Base-by-base conservation (phyloP, 164 flowering plant species). In the Taxillus chinensis region DNA sequence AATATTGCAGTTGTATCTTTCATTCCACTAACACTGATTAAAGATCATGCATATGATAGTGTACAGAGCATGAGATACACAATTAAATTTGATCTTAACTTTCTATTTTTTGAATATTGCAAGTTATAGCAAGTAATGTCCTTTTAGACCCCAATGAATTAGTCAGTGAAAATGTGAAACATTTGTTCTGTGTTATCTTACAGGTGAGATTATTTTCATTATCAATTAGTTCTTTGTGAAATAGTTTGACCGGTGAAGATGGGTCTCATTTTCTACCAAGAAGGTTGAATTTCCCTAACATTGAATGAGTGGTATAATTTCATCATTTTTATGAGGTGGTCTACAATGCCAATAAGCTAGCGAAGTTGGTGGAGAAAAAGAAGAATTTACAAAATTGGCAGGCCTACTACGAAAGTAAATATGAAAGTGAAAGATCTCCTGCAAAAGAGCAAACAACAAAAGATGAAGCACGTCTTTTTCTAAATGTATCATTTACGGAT, bases 141-240 rank as follows among this genome's bases (percentile, higher is more conserved):
- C 97, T 95, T 45, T 87, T 90, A 58, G 97, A 90, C 74, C 79
- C 86, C 56, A 90, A 90, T 69, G 97, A 90, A 72, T 76, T 95
- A 51, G 83, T 90, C 39, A 77, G 87, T 60, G 85, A 88, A 79
- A 87, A 84, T 67, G 88, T 88, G 48, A 89, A 88, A 64, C 97
- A 87, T 74, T 90, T 88, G 78, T 90, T 88, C 63, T 85, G 85
- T 52, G 97, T 59, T 90, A 87, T 67, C 87, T 88, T 62, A 59
- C 72, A 45, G 86, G 86, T 73, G 95, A 85, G 84, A 95, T 87
- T 57, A 50, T 75, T 50, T 37, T 63, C 61, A 61, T 27, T 45
- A 7, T 13, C 7, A 60, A 58, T 8, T 51, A 39, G 3, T n/a
- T n/a, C n/a, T n/a, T n/a, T n/a, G n/a, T n/a, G n/a, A n/a, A n/a